Base-by-base conservation (phyloP, 371 early-diverging fungal genomes). In the Globomyces sp. region DNA sequence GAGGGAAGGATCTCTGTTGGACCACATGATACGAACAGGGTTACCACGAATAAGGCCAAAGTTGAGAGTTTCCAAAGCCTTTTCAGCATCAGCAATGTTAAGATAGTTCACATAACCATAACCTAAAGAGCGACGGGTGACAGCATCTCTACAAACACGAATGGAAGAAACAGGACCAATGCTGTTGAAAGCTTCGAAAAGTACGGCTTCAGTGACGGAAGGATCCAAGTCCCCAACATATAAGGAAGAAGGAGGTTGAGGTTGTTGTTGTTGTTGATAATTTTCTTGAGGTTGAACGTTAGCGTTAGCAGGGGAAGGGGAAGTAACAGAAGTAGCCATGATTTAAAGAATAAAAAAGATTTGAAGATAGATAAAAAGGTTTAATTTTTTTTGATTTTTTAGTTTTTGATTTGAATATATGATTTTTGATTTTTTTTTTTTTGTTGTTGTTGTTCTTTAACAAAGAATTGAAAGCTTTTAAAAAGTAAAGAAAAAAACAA, bases 11-110 rank as follows among this genome's bases (percentile, higher is more conserved):
- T 99, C 97, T 68, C 99, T 92, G 86, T 99, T 95, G 64, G 95
- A 94, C 97, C 97, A 99, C 99, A 99, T 99, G 80, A 99, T 95
- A 70, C 99, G 94, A 84, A 97, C 95, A 59, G 95, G 87, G 71
- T 89, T 88, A 69, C 92, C 94, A 86, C 93, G 94, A 77, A 98
- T 88, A 77, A 86, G 80, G 61, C 93, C 89, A 85, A 95, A 96
- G 90, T 98, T 98, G 67, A 98, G 83, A 66, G 85, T 78, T 73
- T 96, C 95, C 72, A 97, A 81, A 64, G 99, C 99, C 72, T 92
- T 88, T 78, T 96, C 94, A 68, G 77, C 63, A 44, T 84, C 85
- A 42, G 71, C 53, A 24, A 76, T 70, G 71, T 78, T 71, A 70
- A 76, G 71, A 80, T 87, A 97, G 92, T 98, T 98, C 77, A 98